Evolutionary conservation across 208 protist species (phyloP).

Genomic region (Trypanosoma boissoni): DNA sequence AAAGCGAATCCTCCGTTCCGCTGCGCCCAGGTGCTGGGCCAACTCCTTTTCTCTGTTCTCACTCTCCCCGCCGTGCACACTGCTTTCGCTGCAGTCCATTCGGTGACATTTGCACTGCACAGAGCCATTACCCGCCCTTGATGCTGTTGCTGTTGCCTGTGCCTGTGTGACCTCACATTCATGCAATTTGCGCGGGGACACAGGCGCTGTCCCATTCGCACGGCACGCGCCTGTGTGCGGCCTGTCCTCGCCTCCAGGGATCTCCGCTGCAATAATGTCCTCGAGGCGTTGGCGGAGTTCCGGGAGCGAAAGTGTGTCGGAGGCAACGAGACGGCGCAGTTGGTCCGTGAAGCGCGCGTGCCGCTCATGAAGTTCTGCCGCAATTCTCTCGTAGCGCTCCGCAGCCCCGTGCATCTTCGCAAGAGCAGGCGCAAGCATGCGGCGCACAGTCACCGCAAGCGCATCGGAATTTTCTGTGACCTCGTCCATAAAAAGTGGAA

Average conservation of each 20-base stretch:
- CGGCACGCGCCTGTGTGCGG: conserved; percentile 2
- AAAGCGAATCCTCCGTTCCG: conserved; percentile 13
- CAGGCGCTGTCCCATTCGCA: neutral
- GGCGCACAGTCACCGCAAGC: conserved; percentile 5
- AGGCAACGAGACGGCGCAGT: neutral
- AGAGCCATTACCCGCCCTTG: neutral
- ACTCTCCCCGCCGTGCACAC: neutral
- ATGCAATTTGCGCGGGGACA: conserved; percentile 1
- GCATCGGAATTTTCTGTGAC: too few species aligned
- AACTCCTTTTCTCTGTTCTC: neutral
- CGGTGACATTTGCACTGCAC: too few species aligned
- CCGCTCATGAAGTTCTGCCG: conserved; percentile 5
- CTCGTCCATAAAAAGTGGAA: too few species aligned
- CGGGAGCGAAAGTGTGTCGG: neutral
- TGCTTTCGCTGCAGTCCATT: too few species aligned
- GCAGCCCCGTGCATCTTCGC: conserved; percentile 9
- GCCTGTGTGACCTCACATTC: neutral
- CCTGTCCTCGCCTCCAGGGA: too few species aligned
- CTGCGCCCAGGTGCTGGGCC: neutral
- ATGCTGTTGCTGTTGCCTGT: neutral
- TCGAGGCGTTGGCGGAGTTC: neutral
- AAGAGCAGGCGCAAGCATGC: conserved; percentile 9
- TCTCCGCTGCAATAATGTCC: neutral
- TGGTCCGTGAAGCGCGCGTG: neutral
- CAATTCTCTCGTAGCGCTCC: neutral